These are phyloP conservation scores for Canariomyces notabilis DNA, from an alignment of 2,329 filamentous ascomycete species.

Conservation along the genomic window DNA sequence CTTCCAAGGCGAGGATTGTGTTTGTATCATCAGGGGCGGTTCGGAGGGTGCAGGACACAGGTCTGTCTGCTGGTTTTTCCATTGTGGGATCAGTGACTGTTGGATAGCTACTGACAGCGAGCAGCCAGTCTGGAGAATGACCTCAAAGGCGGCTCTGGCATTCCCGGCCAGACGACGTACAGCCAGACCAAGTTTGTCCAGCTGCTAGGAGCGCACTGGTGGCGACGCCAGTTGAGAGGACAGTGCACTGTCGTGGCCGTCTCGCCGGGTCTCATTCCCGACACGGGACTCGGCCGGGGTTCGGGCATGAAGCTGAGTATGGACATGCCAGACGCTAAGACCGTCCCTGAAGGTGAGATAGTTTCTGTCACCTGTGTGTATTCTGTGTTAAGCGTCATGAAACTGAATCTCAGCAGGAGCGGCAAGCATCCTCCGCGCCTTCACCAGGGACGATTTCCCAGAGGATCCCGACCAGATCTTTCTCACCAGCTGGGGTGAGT, in stretches of 20 bases:
- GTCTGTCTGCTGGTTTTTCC: conserved; percentile 27
- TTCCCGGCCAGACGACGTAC: conserved; percentile 32
- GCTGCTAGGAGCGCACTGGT: conserved; percentile 50
- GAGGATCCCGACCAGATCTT: conserved; percentile 49
- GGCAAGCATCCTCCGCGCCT: conserved; percentile 39
- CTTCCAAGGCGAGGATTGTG: conserved; percentile 43
- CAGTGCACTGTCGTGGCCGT: conserved; percentile 46
- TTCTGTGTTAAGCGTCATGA: background rate
- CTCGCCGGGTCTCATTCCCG: conserved; percentile 48
- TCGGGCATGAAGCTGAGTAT: conserved; percentile 26
- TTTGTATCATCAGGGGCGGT: conserved; percentile 48
- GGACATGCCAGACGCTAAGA: conserved; percentile 44
- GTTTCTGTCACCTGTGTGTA: conserved; percentile 7
- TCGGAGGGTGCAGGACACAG: conserved; percentile 35
- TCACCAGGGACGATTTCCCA: conserved; percentile 43
- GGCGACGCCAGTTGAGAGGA: conserved; percentile 46
- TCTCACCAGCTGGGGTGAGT: conserved; percentile 53
- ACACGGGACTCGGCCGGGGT: conserved; percentile 38
- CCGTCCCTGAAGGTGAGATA: conserved; percentile 43
- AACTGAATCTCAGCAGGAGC: conserved; percentile 35
- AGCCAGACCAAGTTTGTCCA: conserved; percentile 45
- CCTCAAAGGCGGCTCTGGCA: conserved; percentile 37
- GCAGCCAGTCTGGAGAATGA: conserved; percentile 35
- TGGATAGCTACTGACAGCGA: background rate
- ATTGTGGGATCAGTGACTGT: background rate